A percentile compares a stretch with the other conserved stretches of the same genome.
phyloP scores from a whole-genome alignment of 1,284 basidiomycete species.

The Tetrapyrgos nigripes region DNA sequence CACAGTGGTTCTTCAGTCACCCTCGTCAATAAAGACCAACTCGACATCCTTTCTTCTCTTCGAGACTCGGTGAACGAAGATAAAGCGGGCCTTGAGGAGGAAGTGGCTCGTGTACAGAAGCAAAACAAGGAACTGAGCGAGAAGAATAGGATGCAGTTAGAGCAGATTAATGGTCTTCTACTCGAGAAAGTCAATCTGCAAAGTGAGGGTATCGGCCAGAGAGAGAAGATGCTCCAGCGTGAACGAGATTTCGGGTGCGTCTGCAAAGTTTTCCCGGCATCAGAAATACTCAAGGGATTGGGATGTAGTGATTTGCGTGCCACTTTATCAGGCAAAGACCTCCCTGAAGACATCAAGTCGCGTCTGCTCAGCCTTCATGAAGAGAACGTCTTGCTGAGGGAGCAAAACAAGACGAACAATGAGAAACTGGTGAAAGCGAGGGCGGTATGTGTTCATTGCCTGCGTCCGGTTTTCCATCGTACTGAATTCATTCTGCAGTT shows the following conservation, averaged over 20 bases:
- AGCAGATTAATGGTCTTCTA: constrained; percentile 87
- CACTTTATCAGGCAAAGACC: constrained; percentile 73
- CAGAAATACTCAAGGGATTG: not conserved
- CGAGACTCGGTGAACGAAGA: constrained; percentile 91
- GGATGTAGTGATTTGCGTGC: constrained; percentile 71
- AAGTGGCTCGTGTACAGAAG: constrained; percentile 68
- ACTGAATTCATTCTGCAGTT: constrained; percentile 57
- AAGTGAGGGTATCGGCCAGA: constrained; percentile 83
- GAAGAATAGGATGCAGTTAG: constrained; percentile 90
- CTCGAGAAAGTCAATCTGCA: constrained; percentile 93
- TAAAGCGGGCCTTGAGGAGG: constrained; percentile 76
- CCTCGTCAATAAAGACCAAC: constrained; percentile 85
- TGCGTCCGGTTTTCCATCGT: not conserved
- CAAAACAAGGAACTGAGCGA: constrained; percentile 79
- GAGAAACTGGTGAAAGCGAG: constrained; percentile 88
- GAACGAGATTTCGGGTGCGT: constrained; percentile 80
- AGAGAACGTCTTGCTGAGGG: constrained; percentile 75
- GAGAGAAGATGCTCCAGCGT: constrained; percentile 83
- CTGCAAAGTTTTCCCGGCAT: not conserved
- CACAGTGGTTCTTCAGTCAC: constrained; percentile 57
- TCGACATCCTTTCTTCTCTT: constrained; percentile 82
- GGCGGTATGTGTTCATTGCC: constrained; percentile 53
- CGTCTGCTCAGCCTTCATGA: constrained; percentile 80
- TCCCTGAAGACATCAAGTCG: constrained; percentile 83
- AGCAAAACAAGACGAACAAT: constrained; percentile 72